Base-by-base conservation (phyloP, 2,329 filamentous ascomycete genomes). In the Pseudogymnoascus pannorum region DNA sequence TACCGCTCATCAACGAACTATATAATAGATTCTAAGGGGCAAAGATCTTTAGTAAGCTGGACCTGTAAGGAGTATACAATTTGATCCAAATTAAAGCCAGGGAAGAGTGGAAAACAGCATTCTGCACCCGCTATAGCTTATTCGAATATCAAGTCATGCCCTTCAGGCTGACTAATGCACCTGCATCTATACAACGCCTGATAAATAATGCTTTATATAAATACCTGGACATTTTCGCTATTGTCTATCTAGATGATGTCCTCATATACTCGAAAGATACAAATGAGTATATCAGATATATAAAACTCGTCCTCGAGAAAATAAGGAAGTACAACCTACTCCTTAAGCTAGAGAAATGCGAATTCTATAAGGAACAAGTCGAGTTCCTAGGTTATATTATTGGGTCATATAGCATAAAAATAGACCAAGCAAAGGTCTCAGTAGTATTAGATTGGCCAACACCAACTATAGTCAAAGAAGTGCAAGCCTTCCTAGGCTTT, bases 91-190 rank as follows among this genome's bases (percentile, higher is more conserved):
- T 77, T 20, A 66, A 63, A 68, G n/a, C n/a, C n/a, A n/a, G 68
- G 5, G 60, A 76, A 35, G 65, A 75, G 63, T 74, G 64, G 67
- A 74, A 72, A 61, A 75, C 65, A 16, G 67, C 67, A 0, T 77
- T 76, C 60, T 22, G 61, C 18, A 75, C 66, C 1, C 58, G 67
- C 26, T 75, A 70, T 62, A 65, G 71, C 38, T 62, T 66, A 4
- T 77, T n/a, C n/a, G n/a, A n/a, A n/a, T n/a, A n/a, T n/a, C n/a
- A n/a, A n/a, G n/a, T n/a, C n/a, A n/a, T n/a, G n/a, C n/a, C n/a
- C n/a, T n/a, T n/a, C n/a, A n/a, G n/a, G n/a, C n/a, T n/a, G n/a
- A n/a, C n/a, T n/a, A n/a, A n/a, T n/a, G n/a, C n/a, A 2, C 65
- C 60, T 4, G 59, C 60, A 1, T 64, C 62, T 1, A 74, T 74